Evolutionary conservation across 2,329 filamentous ascomycete genomes (phyloP).

Genomic region (Phaeophleospora eucalypticola): DNA sequence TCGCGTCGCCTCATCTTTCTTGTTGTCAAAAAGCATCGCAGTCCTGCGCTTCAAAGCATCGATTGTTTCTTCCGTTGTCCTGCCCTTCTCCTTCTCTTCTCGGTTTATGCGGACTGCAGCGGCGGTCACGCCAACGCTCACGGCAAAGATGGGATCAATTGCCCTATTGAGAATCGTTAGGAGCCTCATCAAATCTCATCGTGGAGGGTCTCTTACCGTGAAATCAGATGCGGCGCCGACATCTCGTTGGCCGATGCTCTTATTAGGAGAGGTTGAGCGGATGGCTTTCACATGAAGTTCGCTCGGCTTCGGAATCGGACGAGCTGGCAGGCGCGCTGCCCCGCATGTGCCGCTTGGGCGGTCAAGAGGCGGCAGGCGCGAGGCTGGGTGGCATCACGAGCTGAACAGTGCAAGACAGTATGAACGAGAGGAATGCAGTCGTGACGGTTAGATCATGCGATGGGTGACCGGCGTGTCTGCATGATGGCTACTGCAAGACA

Average conservation of each 20-base stretch:
- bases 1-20: not conserved
- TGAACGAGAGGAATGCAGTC: not conserved
- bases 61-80: slow-evolving; percentile 35
- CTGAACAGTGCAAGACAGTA: not conserved
- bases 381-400: not conserved
- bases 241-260: not conserved
- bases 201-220: slow-evolving; percentile 1
- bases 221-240: slow-evolving; percentile 9
- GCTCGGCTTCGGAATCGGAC: not conserved
- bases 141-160: slow-evolving; percentile 48
- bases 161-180: slow-evolving; percentile 29
- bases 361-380: not conserved
- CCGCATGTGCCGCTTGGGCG: not conserved
- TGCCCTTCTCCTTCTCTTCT: slow-evolving; percentile 47
- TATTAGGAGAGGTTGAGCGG: not conserved
- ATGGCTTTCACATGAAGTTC: not conserved
- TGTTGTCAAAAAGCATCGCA: slow-evolving; percentile 26
- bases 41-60: slow-evolving; percentile 40
- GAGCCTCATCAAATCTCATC: not conserved
- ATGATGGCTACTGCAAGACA: not conserved
- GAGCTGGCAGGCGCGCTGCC: not conserved
- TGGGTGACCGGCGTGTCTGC: not conserved
- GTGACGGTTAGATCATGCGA: not conserved
- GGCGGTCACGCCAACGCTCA: slow-evolving; percentile 45
- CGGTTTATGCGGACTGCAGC: slow-evolving; percentile 40